Evolutionary conservation across 768 basidiomycete genomes (phyloP), one percentile per base, ranked within the genome.

Genomic region (Daedaleopsis sinensis): DNA sequence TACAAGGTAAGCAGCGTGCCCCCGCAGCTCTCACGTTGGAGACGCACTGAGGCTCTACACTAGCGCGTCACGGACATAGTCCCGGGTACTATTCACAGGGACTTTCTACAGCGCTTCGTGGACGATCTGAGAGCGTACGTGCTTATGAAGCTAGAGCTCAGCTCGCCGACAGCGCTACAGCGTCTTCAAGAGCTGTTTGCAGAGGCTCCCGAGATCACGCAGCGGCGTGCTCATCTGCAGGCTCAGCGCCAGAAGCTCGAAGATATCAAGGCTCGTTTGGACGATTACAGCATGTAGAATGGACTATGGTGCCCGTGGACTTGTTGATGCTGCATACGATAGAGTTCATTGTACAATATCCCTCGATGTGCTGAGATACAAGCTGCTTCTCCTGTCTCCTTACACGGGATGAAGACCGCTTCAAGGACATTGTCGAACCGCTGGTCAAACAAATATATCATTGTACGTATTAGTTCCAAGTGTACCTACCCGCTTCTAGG

Each of bases 51-150:
- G 1, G 36, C 52, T 47, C 36, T 27, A 7, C 36, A 19, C 1
- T 55, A 88, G 87, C 80, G 84, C 11, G 74, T 84, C 64, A 78
- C 85, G 38, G 87, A 88, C 60, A 72, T 79, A 42, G 53, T 87
- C 23, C 85, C 86, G 1, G 68, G 81, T 10, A 75, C 72, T 44
- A 84, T 85, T 38, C 82, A 84, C 59, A 77, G 76, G 23, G 68
- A 73, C 9, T 72, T 85, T 32, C 76, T 83, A 48, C 75, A 78
- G 39, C 68, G 73, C 11, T 71, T 84, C 16, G 76, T 74, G 0
- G 62, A 70, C 0, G 69, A 59, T 19, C 63, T 84, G 43, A 76
- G 77, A 10, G 59, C 68, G 21, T 70, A 66, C 16, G 70, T 88
- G 8, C 61, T 79, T 32, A 61, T 67, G 27, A 67, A 71, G 39